Evolutionary conservation across 768 basidiomycete species (phyloP).

Genomic region (Panus rudis): DNA sequence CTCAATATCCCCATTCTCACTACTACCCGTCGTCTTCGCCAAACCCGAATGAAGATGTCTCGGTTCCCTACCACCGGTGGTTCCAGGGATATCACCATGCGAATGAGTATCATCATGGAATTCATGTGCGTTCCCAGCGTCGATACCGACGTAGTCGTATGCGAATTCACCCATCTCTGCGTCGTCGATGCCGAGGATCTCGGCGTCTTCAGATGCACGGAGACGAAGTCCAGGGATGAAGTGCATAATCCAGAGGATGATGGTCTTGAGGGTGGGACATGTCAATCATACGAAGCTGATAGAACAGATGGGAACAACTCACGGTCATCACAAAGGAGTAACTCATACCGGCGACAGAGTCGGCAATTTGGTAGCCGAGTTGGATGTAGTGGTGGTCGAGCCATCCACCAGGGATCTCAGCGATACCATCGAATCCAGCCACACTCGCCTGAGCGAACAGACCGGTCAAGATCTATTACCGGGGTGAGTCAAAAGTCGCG

Average conservation of each 20-base stretch:
- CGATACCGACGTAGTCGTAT: conserved; percentile 44
- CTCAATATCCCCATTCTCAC: neutral
- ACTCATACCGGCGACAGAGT: conserved; percentile 54
- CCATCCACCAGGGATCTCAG: conserved; percentile 74
- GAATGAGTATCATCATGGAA: conserved; percentile 25
- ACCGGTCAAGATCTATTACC: conserved; percentile 62
- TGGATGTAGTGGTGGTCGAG: conserved; percentile 76
- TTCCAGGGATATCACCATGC: conserved; percentile 22
- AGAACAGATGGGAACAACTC: conserved; percentile 19
- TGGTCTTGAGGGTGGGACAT: conserved; percentile 36
- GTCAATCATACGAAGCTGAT: neutral
- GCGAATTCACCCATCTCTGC: conserved; percentile 50
- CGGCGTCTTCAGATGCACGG: conserved; percentile 55
- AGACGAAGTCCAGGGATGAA: conserved; percentile 74
- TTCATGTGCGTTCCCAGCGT: conserved; percentile 14
- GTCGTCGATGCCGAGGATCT: conserved; percentile 85
- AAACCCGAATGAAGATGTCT: conserved; percentile 19
- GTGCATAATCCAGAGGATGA: conserved; percentile 87
- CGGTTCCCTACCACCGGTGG: conserved; percentile 29
- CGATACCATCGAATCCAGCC: conserved; percentile 71
- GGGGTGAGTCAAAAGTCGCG: conserved; percentile 52
- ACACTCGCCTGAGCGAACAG: conserved; percentile 81
- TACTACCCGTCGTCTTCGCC: neutral
- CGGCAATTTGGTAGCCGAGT: conserved; percentile 80
- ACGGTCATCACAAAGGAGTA: conserved; percentile 78